Base-by-base conservation (phyloP, 306 rosid species). In the Prunus dulcis region DNA sequence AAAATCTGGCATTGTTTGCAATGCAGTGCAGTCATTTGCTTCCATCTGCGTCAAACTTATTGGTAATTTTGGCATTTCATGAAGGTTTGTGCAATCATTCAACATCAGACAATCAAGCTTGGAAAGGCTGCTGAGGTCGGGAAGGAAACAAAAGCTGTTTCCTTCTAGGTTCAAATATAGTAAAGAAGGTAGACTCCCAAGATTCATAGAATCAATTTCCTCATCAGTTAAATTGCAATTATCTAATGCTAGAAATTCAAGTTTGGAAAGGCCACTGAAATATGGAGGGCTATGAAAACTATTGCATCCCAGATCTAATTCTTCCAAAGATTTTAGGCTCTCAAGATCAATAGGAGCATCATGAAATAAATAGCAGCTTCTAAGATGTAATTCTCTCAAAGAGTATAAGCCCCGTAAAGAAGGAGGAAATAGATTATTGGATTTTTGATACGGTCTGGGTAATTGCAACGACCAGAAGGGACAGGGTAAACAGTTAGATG, bases 381-480 rank as follows among this genome's bases (percentile, higher is more conserved):
- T 49, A 14, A 81, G 64, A 34, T 43, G 20, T n/a, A 76, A 57
- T 9, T 38, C 45, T 51, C n/a, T 51, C 15, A 51, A 23, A 17
- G 76, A 72, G 50, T 76, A 45, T 23, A 81, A 20, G 53, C 80
- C 80, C 80, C 71, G 46, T 47, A 83, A 15, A 0, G 52, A 32
- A 65, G 1, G 80, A 62, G 3, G 60, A 52, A 2, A 32, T 19
- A 23, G 69, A 71, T 34, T 34, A 34, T 34, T 6, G 41, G 41
- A 34, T 6, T 34, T 34, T 34, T 9, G 41, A 1, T 34, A 34
- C 9, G 41, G 41, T 34, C 51, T 20, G 69, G 52, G 89, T 56
- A 85, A 46, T 76, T 81, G 56, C 57, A 76, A 78, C 74, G 77
- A 38, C 82, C 85, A 77, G 56, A 38, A 55, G 79, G 6, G 20